Conservation (phyloP, 805 yeast species). For the Kuraishia hungarica region DNA sequence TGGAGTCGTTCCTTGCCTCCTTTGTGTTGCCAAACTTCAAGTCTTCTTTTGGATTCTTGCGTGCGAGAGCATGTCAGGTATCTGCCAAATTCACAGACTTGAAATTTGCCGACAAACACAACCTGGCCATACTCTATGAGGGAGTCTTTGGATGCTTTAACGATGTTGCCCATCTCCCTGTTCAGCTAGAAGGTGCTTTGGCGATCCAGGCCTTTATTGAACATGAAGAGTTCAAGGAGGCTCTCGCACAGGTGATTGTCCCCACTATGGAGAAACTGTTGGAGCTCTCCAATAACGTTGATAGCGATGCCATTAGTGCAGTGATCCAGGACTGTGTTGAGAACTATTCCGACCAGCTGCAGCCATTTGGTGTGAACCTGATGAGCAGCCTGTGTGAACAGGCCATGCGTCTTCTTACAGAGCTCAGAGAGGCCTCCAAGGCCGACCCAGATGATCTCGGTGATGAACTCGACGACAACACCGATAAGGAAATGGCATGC, state of each 20-base stretch:
- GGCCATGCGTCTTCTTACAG: constrained; percentile 61
- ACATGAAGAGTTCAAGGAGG: constrained; percentile 57
- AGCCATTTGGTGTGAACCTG: constrained; percentile 79
- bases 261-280: constrained; percentile 77
- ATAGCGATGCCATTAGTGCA: constrained; percentile 76
- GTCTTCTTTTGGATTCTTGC: constrained; percentile 55
- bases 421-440: constrained; percentile 54
- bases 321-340: constrained; percentile 97
- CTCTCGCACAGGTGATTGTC: constrained; percentile 59
- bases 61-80: constrained; percentile 67
- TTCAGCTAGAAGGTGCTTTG: constrained; percentile 74
- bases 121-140: constrained; percentile 29
- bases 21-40: constrained; percentile 67
- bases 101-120: constrained; percentile 33
- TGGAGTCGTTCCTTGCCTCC: constrained; percentile 58
- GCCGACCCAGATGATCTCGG: constrained; percentile 45
- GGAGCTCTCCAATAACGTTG: constrained; percentile 69
- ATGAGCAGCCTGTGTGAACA: constrained; percentile 60
- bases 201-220: constrained; percentile 75
- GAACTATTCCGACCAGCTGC: constrained; percentile 75
- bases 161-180: constrained; percentile 54
- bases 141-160: constrained; percentile 39
- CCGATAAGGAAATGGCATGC: constrained; percentile 81
- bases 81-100: constrained; percentile 58
- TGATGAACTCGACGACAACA: constrained; percentile 27